Evolutionary conservation across 768 basidiomycete genomes (phyloP).

Genomic region (Pholiota conissans): DNA sequence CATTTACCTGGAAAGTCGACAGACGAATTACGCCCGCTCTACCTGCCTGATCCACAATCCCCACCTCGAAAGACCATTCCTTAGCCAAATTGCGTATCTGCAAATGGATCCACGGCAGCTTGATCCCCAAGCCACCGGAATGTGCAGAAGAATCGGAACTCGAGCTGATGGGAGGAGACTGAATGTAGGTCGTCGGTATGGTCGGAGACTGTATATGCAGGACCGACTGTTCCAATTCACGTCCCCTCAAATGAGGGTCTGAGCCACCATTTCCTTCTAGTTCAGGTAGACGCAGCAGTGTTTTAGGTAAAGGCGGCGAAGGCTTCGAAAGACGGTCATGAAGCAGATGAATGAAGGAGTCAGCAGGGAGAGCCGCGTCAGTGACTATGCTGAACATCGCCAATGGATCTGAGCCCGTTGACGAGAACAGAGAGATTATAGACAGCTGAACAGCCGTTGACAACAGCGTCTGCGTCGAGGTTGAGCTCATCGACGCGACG

Average conservation of each 20-base stretch:
- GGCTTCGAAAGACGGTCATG: constrained; percentile 58
- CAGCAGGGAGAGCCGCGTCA: constrained; percentile 53
- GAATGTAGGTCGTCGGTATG: constrained; percentile 64
- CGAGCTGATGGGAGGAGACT: constrained; percentile 43
- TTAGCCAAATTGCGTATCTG: constrained; percentile 69
- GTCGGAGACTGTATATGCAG: constrained; percentile 82
- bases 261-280: constrained; percentile 25
- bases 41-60: constrained; percentile 63
- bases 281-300: constrained; percentile 43
- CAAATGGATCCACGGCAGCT: constrained; percentile 73
- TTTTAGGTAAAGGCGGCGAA: constrained; percentile 43
- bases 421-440: constrained; percentile 74
- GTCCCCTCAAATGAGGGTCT: constrained; percentile 28
- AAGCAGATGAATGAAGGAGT: constrained; percentile 66
- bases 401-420: constrained; percentile 64
- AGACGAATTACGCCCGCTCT: constrained; percentile 61
- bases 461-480: constrained; percentile 46
- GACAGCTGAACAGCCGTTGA: constrained; percentile 57
- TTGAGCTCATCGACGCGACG: background rate
- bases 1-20: constrained; percentile 78
- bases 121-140: constrained; percentile 49
- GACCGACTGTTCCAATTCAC: constrained; percentile 60
- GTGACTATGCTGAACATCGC: constrained; percentile 48
- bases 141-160: constrained; percentile 11
- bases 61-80: constrained; percentile 77